Evolutionary conservation across 192 early-diverging fungal species (phyloP).

Genomic region (Backusella australiensis): DNA sequence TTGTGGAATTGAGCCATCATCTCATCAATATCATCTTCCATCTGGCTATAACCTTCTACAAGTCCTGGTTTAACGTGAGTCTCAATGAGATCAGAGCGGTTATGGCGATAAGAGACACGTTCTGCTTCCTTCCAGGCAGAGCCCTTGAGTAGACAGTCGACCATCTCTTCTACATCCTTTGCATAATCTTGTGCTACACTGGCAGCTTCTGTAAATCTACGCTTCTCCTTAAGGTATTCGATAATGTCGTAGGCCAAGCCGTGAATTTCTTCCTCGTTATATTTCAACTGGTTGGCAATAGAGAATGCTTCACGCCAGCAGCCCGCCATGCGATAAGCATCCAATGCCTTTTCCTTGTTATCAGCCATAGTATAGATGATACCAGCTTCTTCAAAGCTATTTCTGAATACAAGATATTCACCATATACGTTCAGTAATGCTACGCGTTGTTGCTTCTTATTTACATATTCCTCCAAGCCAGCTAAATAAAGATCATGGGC

Average conservation of each 20-base stretch:
- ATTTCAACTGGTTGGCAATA: constrained; percentile 55
- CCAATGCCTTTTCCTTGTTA: constrained; percentile 55
- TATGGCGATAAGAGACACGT: constrained; percentile 55
- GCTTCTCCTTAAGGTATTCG: constrained; percentile 54
- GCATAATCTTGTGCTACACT: constrained; percentile 69
- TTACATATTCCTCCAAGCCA: constrained; percentile 57
- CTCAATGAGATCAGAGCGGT: constrained; percentile 71
- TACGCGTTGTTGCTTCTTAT: constrained; percentile 41
- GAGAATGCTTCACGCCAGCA: constrained; percentile 69
- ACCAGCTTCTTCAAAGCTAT: constrained; percentile 66
- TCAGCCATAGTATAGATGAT: constrained; percentile 58
- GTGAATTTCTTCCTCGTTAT: constrained; percentile 42
- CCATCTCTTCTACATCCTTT: constrained; percentile 63
- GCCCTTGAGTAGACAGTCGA: constrained; percentile 68
- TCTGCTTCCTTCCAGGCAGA: constrained; percentile 76
- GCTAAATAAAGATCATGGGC: constrained; percentile 62
- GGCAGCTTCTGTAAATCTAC: constrained; percentile 67
- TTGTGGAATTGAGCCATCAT: constrained; percentile 63
- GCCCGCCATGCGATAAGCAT: constrained; percentile 51
- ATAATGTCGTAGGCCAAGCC: constrained; percentile 56
- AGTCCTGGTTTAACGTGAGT: constrained; percentile 71
- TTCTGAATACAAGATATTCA: constrained; percentile 52
- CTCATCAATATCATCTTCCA: constrained; percentile 64
- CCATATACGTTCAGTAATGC: constrained; percentile 55
- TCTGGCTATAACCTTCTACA: constrained; percentile 46